These are phyloP conservation scores for Talaromyces sp. DNA, from an alignment of 2,329 filamentous ascomycete genomes.

Conservation along the genomic window DNA sequence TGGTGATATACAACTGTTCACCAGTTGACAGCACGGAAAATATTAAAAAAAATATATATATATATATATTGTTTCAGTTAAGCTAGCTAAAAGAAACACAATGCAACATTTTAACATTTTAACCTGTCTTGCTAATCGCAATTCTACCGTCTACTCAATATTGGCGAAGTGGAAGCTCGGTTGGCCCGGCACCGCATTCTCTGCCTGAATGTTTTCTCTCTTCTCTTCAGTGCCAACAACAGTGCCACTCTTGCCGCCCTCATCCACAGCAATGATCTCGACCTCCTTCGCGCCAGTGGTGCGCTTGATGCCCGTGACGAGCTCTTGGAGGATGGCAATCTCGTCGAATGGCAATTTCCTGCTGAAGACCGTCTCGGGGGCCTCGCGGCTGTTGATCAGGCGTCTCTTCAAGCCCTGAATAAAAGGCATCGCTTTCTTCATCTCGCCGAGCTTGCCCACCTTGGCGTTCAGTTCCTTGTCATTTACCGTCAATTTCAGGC, in stretches of 20 bases:
- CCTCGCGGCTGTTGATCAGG: conserved; percentile 63
- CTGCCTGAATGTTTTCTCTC: conserved; percentile 58
- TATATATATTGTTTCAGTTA: neutral
- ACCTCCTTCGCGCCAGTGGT: conserved; percentile 66
- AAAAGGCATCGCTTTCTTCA: conserved; percentile 98
- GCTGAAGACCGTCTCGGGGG: conserved; percentile 65
- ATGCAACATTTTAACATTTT: neutral
- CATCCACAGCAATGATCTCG: conserved; percentile 66
- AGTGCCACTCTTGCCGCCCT: conserved; percentile 45
- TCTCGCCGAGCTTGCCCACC: conserved; percentile 70
- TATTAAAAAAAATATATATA: too few species aligned
- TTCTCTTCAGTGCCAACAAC: conserved; percentile 48
- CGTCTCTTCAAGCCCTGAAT: conserved; percentile 82
- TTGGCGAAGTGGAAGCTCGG: conserved; percentile 86
- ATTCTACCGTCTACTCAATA: conserved; percentile 39
- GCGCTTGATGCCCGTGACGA: conserved; percentile 73
- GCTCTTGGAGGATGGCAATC: conserved; percentile 65
- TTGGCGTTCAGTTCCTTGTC: conserved; percentile 75
- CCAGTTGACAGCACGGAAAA: too few species aligned
- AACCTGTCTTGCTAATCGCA: neutral
- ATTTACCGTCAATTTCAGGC: conserved; percentile 58
- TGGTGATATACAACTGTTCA: too few species aligned
- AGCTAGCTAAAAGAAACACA: neutral
- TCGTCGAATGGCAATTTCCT: conserved; percentile 86
- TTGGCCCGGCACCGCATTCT: conserved; percentile 71